Conservation (phyloP, 441 rosid genomes). For the Euphorbia celastroides region DNA sequence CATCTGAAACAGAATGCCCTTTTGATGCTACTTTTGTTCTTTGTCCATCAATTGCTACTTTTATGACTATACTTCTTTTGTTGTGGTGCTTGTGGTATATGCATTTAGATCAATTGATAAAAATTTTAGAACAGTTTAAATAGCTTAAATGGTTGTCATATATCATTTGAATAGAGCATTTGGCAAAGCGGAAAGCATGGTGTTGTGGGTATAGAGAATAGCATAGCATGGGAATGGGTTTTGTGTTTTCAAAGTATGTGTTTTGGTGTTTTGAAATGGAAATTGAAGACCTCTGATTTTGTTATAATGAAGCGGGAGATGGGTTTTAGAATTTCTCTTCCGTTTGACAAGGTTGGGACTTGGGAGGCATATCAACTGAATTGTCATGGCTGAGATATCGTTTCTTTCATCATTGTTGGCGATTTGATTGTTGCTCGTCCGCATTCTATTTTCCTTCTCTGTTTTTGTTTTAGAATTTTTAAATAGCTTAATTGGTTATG, state of each 20-base stretch:
- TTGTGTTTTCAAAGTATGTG: too few relatives aligned
- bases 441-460: neutral
- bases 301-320: neutral
- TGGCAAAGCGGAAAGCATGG: too few relatives aligned
- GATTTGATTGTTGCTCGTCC: neutral
- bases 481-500: too few relatives aligned
- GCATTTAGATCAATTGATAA: too few relatives aligned
- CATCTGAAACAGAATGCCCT: neutral
- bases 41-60: neutral
- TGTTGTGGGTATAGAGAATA: too few relatives aligned
- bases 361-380: neutral
- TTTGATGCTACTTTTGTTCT: neutral
- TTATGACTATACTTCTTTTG: neutral
- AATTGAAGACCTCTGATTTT: neutral
- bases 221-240: too few relatives aligned
- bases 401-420: neutral
- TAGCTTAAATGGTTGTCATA: too few relatives aligned
- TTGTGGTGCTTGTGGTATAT: neutral
- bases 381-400: neutral
- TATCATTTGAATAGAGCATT: too few relatives aligned
- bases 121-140: too few relatives aligned
- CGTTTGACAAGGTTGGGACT: neutral
- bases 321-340: neutral
- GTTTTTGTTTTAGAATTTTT: too few relatives aligned
- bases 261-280: too few relatives aligned